phyloP scores from a whole-genome alignment of 177 flowering plant genomes.

The Tripterygium wilfordii region DNA sequence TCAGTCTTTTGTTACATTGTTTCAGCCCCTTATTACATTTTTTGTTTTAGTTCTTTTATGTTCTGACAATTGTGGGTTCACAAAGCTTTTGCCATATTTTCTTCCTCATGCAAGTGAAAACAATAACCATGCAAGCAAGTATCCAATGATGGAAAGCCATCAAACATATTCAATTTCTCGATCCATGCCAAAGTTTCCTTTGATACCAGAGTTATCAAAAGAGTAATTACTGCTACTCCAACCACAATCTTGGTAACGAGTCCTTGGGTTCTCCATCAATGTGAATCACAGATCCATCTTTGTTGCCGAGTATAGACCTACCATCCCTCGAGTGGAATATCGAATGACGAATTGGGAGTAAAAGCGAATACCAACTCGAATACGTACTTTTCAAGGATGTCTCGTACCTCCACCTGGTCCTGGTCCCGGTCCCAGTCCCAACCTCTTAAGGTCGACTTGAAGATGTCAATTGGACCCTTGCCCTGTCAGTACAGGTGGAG shows the following conservation, averaged over 20 bases:
- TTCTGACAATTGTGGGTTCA: too few relatives aligned
- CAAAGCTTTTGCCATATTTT: too few relatives aligned
- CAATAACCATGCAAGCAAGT: slow-evolving; percentile 75
- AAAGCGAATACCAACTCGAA: slow-evolving; percentile 71
- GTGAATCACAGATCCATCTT: slow-evolving; percentile 59
- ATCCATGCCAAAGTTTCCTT: slow-evolving; percentile 73
- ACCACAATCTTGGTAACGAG: slow-evolving; percentile 73
- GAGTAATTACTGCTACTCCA: slow-evolving; percentile 47
- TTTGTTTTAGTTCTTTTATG: too few relatives aligned
- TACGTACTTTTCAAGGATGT: slow-evolving; percentile 71
- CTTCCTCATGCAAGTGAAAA: slow-evolving; percentile 87
- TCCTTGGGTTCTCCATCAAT: slow-evolving; percentile 97
- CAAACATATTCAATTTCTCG: slow-evolving; percentile 38
- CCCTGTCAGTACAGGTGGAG: slow-evolving; percentile 62
- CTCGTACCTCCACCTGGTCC: slow-evolving; percentile 73
- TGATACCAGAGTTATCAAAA: slow-evolving; percentile 44
- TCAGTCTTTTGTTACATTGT: too few relatives aligned
- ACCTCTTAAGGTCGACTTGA: slow-evolving; percentile 64
- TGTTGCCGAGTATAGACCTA: slow-evolving; percentile 63
- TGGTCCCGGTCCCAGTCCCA: too few relatives aligned
- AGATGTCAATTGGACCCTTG: slow-evolving; percentile 78
- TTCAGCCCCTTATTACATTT: too few relatives aligned
- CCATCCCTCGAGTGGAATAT: slow-evolving; percentile 67
- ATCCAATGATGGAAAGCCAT: slow-evolving; percentile 82
- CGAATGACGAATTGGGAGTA: slow-evolving; percentile 45